Conservation (phyloP, 2,329 filamentous ascomycete species). For the Cercospora sp. region DNA sequence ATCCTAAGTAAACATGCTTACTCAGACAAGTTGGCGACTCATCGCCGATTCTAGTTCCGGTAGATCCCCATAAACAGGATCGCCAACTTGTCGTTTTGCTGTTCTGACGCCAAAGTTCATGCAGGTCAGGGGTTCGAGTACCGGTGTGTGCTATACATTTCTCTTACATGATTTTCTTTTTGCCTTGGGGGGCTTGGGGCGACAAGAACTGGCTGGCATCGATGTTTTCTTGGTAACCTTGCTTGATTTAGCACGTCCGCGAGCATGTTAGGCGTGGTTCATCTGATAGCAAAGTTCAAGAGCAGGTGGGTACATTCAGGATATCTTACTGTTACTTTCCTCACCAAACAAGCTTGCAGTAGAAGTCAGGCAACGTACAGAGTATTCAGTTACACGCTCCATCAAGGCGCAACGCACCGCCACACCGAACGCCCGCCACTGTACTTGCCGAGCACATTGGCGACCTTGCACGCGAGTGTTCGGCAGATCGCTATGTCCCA, state of each 20-base stretch:
- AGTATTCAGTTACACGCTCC: background rate
- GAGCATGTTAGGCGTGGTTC: background rate
- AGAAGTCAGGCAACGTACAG: background rate
- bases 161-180: background rate
- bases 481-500: background rate
- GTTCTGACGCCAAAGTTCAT: background rate
- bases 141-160: background rate
- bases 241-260: background rate
- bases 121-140: background rate
- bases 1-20: background rate
- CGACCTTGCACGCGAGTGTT: background rate
- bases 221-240: background rate
- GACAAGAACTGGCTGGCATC: background rate
- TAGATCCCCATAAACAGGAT: background rate
- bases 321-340: background rate
- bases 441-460: background rate
- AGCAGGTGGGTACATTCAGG: background rate
- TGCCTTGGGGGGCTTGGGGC: background rate
- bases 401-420: background rate
- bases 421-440: background rate
- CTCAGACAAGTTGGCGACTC: background rate
- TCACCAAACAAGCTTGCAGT: background rate
- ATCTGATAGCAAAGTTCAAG: background rate
- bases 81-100: background rate
- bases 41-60: background rate